These are phyloP conservation scores for Pistacia vera DNA, from an alignment of 345 rosid genomes.

Conservation along the genomic window DNA sequence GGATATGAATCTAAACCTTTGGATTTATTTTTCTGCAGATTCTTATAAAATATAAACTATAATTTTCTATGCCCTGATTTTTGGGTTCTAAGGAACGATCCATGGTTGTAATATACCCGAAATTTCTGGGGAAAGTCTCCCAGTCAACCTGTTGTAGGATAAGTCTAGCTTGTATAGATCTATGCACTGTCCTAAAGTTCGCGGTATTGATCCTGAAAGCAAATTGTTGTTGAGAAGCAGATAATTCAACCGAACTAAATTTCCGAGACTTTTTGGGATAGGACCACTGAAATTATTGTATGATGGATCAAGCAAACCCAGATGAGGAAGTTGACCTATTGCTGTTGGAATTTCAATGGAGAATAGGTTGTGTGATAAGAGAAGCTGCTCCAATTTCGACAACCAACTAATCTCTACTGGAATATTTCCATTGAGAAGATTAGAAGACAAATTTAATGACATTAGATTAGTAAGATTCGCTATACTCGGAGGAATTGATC, in stretches of 20 bases:
- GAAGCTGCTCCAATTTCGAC: constrained; percentile 25
- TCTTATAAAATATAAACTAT: too few relatives aligned
- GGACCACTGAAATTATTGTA: constrained; percentile 45
- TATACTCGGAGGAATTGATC: constrained; percentile 42
- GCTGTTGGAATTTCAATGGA: constrained; percentile 42
- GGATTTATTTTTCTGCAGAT: too few relatives aligned
- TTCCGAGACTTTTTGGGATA: constrained; percentile 44
- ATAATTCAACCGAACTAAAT: constrained; percentile 24
- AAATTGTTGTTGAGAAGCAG: constrained; percentile 53
- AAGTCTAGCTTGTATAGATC: constrained; percentile 44
- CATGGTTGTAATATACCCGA: too few relatives aligned
- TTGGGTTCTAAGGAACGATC: too few relatives aligned
- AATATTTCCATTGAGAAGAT: neutral
- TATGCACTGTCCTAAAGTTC: constrained; percentile 37
- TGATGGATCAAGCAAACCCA: constrained; percentile 50
- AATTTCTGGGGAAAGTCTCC: constrained; percentile 46
- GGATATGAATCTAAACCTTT: too few relatives aligned
- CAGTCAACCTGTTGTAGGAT: constrained; percentile 49
- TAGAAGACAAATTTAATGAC: neutral
- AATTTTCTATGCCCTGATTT: too few relatives aligned
- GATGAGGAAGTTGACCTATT: constrained; percentile 31
- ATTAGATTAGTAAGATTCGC: constrained; percentile 36
- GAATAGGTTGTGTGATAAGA: constrained; percentile 43
- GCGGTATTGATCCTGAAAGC: constrained; percentile 9
- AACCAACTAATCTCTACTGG: neutral